Percentiles rank a stretch among this genome's conserved stretches.
Evolutionary conservation across 1,139 yeast species (phyloP).

Genomic region (Lodderomyces oxycetoniae): DNA sequence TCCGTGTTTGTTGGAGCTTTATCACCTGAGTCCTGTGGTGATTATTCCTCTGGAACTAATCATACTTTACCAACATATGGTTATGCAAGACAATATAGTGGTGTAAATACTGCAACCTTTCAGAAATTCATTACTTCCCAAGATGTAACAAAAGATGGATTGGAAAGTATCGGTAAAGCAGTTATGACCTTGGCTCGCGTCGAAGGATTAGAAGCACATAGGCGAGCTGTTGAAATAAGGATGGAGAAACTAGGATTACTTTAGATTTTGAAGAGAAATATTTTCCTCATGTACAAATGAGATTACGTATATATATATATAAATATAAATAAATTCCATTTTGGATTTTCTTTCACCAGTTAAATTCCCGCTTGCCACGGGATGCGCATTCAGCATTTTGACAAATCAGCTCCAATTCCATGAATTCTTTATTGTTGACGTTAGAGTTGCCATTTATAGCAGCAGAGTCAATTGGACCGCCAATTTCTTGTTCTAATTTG

Average conservation of each 20-base stretch:
- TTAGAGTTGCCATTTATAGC: constrained; percentile 30
- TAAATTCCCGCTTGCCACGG: constrained; percentile 5
- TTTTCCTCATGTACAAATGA: neutral
- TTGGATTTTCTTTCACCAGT: constrained; percentile 8
- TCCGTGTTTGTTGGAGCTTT: constrained; percentile 93
- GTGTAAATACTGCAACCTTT: constrained; percentile 94
- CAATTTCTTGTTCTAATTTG: constrained; percentile 40
- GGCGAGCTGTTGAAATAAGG: constrained; percentile 92
- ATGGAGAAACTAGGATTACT: constrained; percentile 69
- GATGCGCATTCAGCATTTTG: constrained; percentile 39
- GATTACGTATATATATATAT: neutral
- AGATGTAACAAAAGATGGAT: constrained; percentile 79
- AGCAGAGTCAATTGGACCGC: constrained; percentile 49
- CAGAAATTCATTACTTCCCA: constrained; percentile 94
- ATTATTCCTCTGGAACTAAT: constrained; percentile 95
- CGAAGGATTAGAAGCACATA: constrained; percentile 95
- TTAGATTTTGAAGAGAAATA: constrained; percentile 9
- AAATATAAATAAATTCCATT: neutral
- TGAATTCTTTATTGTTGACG: constrained; percentile 35
- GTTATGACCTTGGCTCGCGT: constrained; percentile 96
- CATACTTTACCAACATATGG: constrained; percentile 98
- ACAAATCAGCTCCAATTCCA: constrained; percentile 49
- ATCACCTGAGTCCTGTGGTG: constrained; percentile 98
- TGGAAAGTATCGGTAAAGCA: constrained; percentile 84
- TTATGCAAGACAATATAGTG: constrained; percentile 94